Evolutionary conservation across 768 basidiomycete genomes (phyloP), one percentile per base, ranked within the genome.

Genomic region (Suillus variegatus): DNA sequence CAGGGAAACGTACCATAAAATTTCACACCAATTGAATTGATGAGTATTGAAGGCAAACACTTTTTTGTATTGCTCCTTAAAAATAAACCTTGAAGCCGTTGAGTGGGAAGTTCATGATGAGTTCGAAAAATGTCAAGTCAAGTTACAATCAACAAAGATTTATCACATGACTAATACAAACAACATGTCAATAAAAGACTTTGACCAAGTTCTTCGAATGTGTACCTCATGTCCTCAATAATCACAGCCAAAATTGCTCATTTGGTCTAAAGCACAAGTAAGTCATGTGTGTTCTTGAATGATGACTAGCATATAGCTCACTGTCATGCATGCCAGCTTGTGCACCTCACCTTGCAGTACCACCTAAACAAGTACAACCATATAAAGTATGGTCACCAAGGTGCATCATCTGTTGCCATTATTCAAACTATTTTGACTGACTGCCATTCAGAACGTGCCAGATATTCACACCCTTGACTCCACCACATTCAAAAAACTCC

Each of bases 281-380:
- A 28, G 51, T 51, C 14, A 18, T 52, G 32, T 38, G 5, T 14
- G 7, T 25, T 25, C 25, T 28, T 28, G 28, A 9, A 20, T 28
- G 28, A 28, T 28, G 28, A 28, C 25, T n/a, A 12, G 2, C 8
- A 14, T 46, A 6, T 41, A 43, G 46, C 66, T 66, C 41, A 65
- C 56, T 8, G 46, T 51, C 46, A n/a, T 46, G 10, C 35, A 32
- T 46, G 57, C 16, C 64, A 88, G 82, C 83, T 90, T 55, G 81
- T 82, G 2, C 76, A 72, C 3, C 78, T 93, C 18, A 89, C 90
- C 3, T 92, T 90, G 7, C 91, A 93, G 69, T 89, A 92, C 76
- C 92, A 93, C 69, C 62, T 72, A 64, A 90, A 88, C 77, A 85
- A 89, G 55, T 92, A 93, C 74, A 90, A 84, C 70, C 82, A 84